Conservation (phyloP, 2,329 filamentous ascomycete species). For the Hypoxylon sp. region DNA sequence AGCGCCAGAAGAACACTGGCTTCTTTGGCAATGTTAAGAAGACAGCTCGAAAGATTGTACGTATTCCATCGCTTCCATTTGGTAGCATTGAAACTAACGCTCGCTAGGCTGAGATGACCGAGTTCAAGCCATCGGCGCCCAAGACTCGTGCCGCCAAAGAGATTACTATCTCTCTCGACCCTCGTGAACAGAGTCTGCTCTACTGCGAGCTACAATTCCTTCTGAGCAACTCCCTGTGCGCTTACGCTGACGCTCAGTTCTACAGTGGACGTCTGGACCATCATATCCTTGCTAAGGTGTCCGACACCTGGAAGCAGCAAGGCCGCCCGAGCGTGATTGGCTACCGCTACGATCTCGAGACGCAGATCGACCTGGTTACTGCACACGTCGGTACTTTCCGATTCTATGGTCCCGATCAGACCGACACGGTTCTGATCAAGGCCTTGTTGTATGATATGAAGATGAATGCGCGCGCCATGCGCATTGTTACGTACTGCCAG, state of each 20-base stretch:
- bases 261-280: constrained; percentile 66
- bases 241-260: constrained; percentile 65
- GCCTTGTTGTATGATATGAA: constrained; percentile 65
- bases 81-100: constrained; percentile 30
- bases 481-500: constrained; percentile 67
- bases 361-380: constrained; percentile 66
- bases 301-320: constrained; percentile 63
- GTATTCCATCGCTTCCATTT: constrained; percentile 36
- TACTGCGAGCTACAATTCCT: constrained; percentile 70
- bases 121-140: constrained; percentile 49
- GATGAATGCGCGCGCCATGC: constrained; percentile 63
- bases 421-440: constrained; percentile 57
- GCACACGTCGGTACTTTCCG: constrained; percentile 65
- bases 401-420: constrained; percentile 64
- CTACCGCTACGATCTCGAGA: constrained; percentile 71
- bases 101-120: constrained; percentile 49
- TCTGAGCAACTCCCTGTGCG: constrained; percentile 63
- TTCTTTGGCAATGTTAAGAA: constrained; percentile 53
- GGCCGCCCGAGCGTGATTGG: constrained; percentile 67
- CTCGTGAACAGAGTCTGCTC: constrained; percentile 68
- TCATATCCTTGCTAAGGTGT: constrained; percentile 63
- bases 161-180: constrained; percentile 63
- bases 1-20: constrained; percentile 38
- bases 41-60: constrained; percentile 66
- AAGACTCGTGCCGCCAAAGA: constrained; percentile 48